A percentile compares a stretch with the other conserved stretches of the same genome.
These are phyloP conservation scores for Rhizopus microsporus DNA, from an alignment of 371 early-diverging fungal species.

Conservation along the genomic window DNA sequence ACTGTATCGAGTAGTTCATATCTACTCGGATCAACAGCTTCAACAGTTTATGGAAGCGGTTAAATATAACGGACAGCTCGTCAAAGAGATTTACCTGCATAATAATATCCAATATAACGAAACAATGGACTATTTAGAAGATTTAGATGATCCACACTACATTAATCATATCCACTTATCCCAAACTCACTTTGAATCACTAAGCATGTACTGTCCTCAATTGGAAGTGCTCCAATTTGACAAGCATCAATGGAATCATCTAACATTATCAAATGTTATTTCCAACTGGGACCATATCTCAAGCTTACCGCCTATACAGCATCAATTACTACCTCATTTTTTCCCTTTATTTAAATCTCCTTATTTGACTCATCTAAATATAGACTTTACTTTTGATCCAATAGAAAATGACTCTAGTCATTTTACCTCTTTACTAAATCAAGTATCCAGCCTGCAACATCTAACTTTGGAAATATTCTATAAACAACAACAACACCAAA, in stretches of 20 bases:
- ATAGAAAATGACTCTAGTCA: neutral
- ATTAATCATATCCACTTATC: neutral
- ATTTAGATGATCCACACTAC: neutral
- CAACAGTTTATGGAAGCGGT: neutral
- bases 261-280: neutral
- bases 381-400: conserved; percentile 1
- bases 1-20: conserved; percentile 9
- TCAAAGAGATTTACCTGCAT: conserved; percentile 7
- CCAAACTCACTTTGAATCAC: conserved; percentile 11
- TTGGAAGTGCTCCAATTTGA: conserved; percentile 20
- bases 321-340: neutral
- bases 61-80: conserved; percentile 1
- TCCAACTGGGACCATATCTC: conserved; percentile 8
- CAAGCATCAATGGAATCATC: conserved; percentile 13
- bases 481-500: neutral
- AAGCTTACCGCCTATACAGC: conserved; percentile 10
- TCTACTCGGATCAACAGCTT: conserved; percentile 12
- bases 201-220: conserved; percentile 14
- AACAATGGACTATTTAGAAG: conserved; percentile 1
- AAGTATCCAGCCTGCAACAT: conserved; percentile 2
- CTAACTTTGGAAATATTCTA: conserved; percentile 10
- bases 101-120: neutral
- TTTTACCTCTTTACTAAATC: neutral
- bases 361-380: conserved; percentile 10
- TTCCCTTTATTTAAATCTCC: conserved; percentile 2